phyloP scores from a whole-genome alignment of 345 rosid genomes.

The Lagerstroemia speciosa region DNA sequence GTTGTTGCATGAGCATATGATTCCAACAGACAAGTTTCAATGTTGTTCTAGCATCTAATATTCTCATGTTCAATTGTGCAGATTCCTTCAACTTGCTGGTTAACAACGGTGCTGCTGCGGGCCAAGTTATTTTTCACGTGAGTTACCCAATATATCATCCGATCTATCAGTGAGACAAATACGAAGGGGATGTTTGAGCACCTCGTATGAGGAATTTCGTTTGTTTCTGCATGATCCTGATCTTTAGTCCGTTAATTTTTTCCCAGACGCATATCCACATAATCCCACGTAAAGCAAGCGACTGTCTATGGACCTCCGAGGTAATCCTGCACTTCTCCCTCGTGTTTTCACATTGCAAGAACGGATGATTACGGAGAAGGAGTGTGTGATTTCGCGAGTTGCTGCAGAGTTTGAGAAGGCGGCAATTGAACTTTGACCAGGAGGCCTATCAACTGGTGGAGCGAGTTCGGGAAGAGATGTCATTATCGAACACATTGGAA shows the following conservation, averaged over 20 bases:
- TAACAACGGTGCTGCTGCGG: slow-evolving; percentile 92
- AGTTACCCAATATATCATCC: slow-evolving; percentile 11
- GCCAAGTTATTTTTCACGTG: slow-evolving; percentile 93
- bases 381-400: not conserved
- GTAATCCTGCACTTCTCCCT: slow-evolving; percentile 24
- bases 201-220: not conserved
- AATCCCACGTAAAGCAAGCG: slow-evolving; percentile 73
- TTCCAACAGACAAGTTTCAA: not conserved
- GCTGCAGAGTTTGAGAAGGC: slow-evolving; percentile 60
- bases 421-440: slow-evolving; percentile 39
- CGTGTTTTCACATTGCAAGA: not conserved
- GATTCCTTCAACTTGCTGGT: slow-evolving; percentile 94
- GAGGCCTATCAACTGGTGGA: slow-evolving; percentile 46
- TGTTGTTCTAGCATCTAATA: not conserved
- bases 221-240: not conserved
- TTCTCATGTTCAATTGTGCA: slow-evolving; percentile 14
- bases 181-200: not conserved
- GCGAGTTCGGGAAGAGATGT: slow-evolving; percentile 46
- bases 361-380: not conserved
- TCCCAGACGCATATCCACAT: slow-evolving; percentile 88
- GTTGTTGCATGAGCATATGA: not conserved
- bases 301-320: slow-evolving; percentile 91
- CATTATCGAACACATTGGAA: slow-evolving; percentile 22
- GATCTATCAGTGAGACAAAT: not conserved
- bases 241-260: not conserved